Conservation (phyloP, 2,329 filamentous ascomycete genomes). For the Paecilomyces sp. region DNA sequence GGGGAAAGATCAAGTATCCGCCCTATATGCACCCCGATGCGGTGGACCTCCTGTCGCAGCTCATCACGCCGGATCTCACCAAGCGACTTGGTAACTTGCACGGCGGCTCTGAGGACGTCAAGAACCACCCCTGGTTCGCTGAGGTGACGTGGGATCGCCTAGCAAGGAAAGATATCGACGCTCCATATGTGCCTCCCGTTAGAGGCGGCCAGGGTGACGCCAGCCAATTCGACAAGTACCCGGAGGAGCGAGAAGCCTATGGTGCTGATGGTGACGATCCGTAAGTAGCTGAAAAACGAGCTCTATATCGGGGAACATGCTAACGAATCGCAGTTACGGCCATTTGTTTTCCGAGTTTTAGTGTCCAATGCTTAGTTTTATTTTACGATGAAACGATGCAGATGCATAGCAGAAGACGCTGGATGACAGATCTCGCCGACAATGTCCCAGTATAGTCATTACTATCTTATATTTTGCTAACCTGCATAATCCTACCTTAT, state of each 20-base stretch:
- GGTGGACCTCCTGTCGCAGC: constrained; percentile 80
- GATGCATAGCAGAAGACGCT: neutral
- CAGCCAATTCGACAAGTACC: constrained; percentile 96
- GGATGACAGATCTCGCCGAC: neutral
- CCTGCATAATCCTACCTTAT: neutral
- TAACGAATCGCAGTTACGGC: constrained; percentile 51
- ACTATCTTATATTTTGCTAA: neutral
- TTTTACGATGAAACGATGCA: neutral
- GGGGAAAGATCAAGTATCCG: constrained; percentile 92
- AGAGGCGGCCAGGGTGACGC: constrained; percentile 90
- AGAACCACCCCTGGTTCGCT: constrained; percentile 91
- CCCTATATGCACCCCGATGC: constrained; percentile 92
- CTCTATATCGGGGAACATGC: constrained; percentile 6
- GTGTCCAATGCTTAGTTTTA: neutral
- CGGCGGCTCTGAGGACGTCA: constrained; percentile 84
- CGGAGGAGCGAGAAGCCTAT: constrained; percentile 92
- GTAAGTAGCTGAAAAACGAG: constrained; percentile 51
- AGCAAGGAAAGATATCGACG: constrained; percentile 93
- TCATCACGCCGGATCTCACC: constrained; percentile 91
- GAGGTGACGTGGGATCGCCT: constrained; percentile 97
- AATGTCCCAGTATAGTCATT: neutral
- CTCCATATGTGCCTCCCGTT: constrained; percentile 93
- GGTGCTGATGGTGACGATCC: constrained; percentile 71
- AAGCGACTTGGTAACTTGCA: constrained; percentile 93
- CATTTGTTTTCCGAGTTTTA: constrained; percentile 67